Percentiles rank a stretch among this genome's conserved stretches.
Evolutionary conservation across 1,284 basidiomycete species (phyloP).

Genomic region (Taiwanofungus camphoratus): DNA sequence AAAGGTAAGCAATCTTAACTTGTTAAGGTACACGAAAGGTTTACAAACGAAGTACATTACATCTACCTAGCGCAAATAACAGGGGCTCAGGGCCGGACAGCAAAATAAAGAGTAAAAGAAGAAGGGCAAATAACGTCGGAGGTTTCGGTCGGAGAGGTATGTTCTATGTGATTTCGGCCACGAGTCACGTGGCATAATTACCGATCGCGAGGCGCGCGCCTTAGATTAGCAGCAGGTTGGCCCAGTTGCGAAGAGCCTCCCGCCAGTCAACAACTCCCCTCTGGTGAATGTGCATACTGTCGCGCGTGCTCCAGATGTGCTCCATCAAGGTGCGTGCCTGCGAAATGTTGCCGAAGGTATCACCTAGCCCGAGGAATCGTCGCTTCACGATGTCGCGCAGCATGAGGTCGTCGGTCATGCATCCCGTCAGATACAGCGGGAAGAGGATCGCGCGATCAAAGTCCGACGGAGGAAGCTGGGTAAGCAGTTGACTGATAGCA

Average conservation of each 20-base stretch:
- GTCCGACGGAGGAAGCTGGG: conserved; percentile 47
- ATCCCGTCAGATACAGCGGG: conserved; percentile 66
- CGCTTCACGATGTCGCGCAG: conserved; percentile 56
- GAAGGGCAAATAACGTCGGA: neutral
- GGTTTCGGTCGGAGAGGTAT: too few relatives aligned
- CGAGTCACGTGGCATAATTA: neutral
- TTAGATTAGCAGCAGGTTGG: conserved; percentile 50
- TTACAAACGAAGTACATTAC: neutral
- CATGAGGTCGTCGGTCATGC: conserved; percentile 59
- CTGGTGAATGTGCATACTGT: conserved; percentile 7
- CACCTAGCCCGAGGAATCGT: conserved; percentile 48
- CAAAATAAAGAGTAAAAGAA: too few relatives aligned
- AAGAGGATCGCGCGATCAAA: conserved; percentile 64
- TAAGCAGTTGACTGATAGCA: conserved; percentile 45
- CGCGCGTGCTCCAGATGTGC: conserved; percentile 57
- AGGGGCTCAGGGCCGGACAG: too few relatives aligned
- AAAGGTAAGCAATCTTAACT: neutral
- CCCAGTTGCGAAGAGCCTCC: conserved; percentile 49
- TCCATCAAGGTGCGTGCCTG: conserved; percentile 43
- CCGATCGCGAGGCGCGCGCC: neutral
- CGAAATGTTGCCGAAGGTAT: conserved; percentile 55
- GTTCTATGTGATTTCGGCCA: too few relatives aligned
- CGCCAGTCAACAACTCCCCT: conserved; percentile 56
- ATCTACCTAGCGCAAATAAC: too few relatives aligned
- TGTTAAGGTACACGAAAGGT: neutral